phyloP scores from a whole-genome alignment of 1,284 basidiomycete species.

The Irpex lacteus region DNA sequence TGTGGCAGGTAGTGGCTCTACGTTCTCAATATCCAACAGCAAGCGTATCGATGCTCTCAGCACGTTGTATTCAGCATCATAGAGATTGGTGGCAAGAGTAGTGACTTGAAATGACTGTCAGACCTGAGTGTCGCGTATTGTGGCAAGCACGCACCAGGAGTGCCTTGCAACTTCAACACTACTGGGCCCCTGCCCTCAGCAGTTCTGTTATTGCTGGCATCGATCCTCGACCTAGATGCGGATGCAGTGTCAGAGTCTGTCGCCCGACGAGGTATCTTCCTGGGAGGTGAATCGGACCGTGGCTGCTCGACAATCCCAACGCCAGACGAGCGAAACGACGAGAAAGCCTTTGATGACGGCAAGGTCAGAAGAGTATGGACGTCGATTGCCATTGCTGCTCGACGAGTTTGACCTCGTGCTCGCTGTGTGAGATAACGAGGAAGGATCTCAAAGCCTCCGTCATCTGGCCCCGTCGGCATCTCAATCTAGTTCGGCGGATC shows the following conservation, averaged over 20 bases:
- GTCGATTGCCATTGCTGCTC: conserved; percentile 14
- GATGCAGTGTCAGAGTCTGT: conserved; percentile 60
- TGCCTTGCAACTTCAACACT: conserved; percentile 42
- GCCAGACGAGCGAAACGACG: conserved; percentile 25
- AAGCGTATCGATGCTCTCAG: conserved; percentile 41
- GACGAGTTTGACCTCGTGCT: neutral
- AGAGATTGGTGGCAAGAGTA: conserved; percentile 10
- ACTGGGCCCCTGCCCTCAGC: conserved; percentile 33
- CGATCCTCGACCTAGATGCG: conserved; percentile 44
- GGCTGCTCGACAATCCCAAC: conserved; percentile 20
- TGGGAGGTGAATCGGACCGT: conserved; percentile 55
- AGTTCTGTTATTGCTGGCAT: conserved; percentile 17
- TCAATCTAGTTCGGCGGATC: neutral
- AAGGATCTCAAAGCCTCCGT: neutral
- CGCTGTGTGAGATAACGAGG: neutral
- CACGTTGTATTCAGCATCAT: conserved; percentile 27
- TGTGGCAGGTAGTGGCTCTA: conserved; percentile 38
- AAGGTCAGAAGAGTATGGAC: conserved; percentile 43
- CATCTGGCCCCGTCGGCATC: neutral
- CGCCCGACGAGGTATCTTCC: conserved; percentile 64
- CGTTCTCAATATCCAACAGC: conserved; percentile 38
- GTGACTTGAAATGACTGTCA: conserved; percentile 16
- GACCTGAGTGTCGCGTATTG: neutral
- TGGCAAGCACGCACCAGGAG: conserved; percentile 32
- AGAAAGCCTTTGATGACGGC: conserved; percentile 54